A percentile compares a stretch with the other conserved stretches of the same genome.
Evolutionary conservation across 129 eudicot species (phyloP).

Genomic region (Dittrichia graveolens): DNA sequence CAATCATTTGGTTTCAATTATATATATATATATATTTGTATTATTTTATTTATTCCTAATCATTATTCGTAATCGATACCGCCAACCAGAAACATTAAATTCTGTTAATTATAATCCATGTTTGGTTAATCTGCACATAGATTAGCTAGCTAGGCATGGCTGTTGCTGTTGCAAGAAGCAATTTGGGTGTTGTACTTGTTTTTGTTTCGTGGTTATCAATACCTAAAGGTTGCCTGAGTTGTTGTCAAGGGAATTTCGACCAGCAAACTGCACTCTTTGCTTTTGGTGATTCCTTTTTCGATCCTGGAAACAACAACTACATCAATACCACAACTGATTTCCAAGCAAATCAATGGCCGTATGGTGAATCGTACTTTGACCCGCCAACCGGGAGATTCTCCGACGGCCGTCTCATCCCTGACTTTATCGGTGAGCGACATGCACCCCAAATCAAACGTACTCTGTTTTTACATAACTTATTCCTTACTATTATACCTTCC

Average conservation of each 20-base stretch:
- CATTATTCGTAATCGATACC: too few species aligned
- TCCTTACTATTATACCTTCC: too few species aligned
- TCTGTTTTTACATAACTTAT: too few species aligned
- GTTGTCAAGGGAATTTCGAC: conserved; percentile 1
- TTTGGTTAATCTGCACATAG: too few species aligned
- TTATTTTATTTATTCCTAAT: too few species aligned
- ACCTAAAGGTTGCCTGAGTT: neutral
- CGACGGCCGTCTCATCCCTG: conserved; percentile 56
- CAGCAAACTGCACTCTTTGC: conserved; percentile 38
- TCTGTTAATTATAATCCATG: too few species aligned
- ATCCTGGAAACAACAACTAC: conserved; percentile 56
- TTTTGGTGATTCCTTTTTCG: conserved; percentile 49
- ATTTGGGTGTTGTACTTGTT: too few species aligned
- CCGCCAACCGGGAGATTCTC: conserved; percentile 50
- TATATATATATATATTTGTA: too few species aligned
- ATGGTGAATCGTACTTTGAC: conserved; percentile 48
- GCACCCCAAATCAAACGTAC: too few species aligned
- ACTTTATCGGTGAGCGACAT: conserved; percentile 40
- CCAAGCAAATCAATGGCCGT: conserved; percentile 46
- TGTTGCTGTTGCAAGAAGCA: too few species aligned
- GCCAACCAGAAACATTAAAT: too few species aligned
- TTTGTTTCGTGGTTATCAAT: neutral
- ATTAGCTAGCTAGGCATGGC: too few species aligned
- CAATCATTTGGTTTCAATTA: neutral
- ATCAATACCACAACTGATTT: conserved; percentile 40